phyloP scores from a whole-genome alignment of 148 eudicot genomes.

The Pouteria glomerata region DNA sequence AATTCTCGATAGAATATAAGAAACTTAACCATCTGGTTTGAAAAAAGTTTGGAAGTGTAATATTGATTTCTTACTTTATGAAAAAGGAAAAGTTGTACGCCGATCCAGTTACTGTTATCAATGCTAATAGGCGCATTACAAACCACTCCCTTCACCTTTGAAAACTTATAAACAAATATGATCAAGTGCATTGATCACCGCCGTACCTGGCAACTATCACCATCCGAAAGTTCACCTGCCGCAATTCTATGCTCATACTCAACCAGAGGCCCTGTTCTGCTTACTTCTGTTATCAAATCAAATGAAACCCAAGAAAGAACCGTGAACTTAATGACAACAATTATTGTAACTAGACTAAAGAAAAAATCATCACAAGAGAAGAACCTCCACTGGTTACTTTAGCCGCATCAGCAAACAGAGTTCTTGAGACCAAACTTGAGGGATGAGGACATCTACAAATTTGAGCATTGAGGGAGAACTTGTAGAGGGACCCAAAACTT shows the following conservation, averaged over 20 bases:
- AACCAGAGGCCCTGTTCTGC: slow-evolving; percentile 58
- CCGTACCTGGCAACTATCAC: slow-evolving; percentile 75
- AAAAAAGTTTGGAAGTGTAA: not conserved
- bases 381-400: slow-evolving; percentile 38
- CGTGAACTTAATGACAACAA: not conserved
- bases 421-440: slow-evolving; percentile 27
- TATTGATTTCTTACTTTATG: not conserved
- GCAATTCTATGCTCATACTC: slow-evolving; percentile 73
- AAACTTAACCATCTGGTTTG: not conserved
- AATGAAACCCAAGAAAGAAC: slow-evolving; percentile 3
- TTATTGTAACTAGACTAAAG: not conserved
- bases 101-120: no score
- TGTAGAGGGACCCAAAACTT: slow-evolving; percentile 21
- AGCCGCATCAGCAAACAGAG: slow-evolving; percentile 41
- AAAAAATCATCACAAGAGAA: not conserved
- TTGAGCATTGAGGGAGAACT: slow-evolving; percentile 20
- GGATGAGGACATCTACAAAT: slow-evolving; percentile 25
- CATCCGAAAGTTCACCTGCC: slow-evolving; percentile 69
- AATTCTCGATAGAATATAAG: not conserved
- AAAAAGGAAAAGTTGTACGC: no score
- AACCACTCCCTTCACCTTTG: not conserved
- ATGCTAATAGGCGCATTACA: no score
- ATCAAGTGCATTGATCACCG: not conserved
- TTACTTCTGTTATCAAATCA: slow-evolving; percentile 24
- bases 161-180: not conserved